These are phyloP conservation scores for Neotropicomus parvogracilis DNA, from an alignment of 1,284 basidiomycete genomes.

Conservation along the genomic window DNA sequence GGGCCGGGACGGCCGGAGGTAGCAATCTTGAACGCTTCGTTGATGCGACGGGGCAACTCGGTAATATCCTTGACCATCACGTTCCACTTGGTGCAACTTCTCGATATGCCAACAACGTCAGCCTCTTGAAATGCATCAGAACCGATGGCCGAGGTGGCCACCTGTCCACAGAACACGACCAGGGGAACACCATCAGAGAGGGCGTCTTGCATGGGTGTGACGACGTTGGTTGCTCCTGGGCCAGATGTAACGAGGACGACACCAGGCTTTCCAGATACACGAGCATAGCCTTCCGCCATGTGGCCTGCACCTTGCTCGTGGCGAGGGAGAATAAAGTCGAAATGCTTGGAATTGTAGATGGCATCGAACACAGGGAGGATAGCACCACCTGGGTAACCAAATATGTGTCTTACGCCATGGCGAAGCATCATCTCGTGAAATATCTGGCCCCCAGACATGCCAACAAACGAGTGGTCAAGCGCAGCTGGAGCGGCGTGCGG, in stretches of 20 bases:
- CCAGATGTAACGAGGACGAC: conserved; percentile 98
- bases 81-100: conserved; percentile 99
- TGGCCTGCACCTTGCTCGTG: conserved; percentile 99
- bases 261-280: conserved; percentile 96
- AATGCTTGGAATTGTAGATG: conserved; percentile 94
- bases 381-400: conserved; percentile 97
- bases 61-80: conserved; percentile 99
- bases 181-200: conserved; percentile 92
- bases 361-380: conserved; percentile 99
- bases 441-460: conserved; percentile 93
- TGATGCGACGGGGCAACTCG: conserved; percentile 93
- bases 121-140: conserved; percentile 99
- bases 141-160: conserved; percentile 96
- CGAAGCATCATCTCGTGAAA: conserved; percentile 99
- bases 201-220: conserved; percentile 98
- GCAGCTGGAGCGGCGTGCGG: conserved; percentile 44
- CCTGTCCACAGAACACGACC: conserved; percentile 96
- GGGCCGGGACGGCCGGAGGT: conserved; percentile 95
- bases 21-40: conserved; percentile 99
- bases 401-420: conserved; percentile 94
- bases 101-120: conserved; percentile 93
- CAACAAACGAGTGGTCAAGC: conserved; percentile 81
- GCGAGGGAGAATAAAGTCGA: conserved; percentile 92
- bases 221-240: conserved; percentile 95
- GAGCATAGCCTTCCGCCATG: conserved; percentile 98